Base-by-base conservation (phyloP, 169 alveolate species). In the Plasmodium malariae region DNA sequence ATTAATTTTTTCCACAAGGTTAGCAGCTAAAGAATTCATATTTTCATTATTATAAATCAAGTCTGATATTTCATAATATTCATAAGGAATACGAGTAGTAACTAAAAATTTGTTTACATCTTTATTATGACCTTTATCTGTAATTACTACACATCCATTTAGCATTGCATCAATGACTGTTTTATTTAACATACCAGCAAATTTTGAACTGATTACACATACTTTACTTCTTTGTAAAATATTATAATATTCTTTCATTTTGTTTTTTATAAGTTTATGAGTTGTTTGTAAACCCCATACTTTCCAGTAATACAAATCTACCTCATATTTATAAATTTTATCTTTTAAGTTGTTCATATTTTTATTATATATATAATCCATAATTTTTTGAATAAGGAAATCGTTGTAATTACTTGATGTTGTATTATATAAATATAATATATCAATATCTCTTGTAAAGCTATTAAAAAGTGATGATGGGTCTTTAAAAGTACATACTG, bases 211-310 rank as follows among this genome's bases (percentile, higher is more conserved):
- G 19, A 80, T 80, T 49, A 80, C 24, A 80, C 90, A 80, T 30
- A 80, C 55, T 80, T 80, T 80, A 43, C 90, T 80, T 43, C 90
- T 80, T 48, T 71, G 21, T 37, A 80, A 36, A 11, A 65, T 49
- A 0, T 65, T 9, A 0, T n/a, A 36, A 43, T 65, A 80, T 43
- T 80, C 90, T 17, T 67, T 80, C 45, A 80, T 36, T 49, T 80
- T 80, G 32, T 80, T 80, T 45, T 80, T 80, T 37, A 80, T 80
- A 17, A 80, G 55, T 43, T 80, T 80, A 36, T 80, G 90, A 3
- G 90, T 80, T n/a, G 90, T 80, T 45, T 80, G 90, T 57, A 80
- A 67, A 26, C 90, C 90, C 90, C 90, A 80, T 28, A 80, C 78
- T 49, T 80, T 80, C 90, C 90, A 80, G 43, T 80, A 80, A 43